These are phyloP conservation scores for Ophiostoma sp. DNA, from an alignment of 2,329 filamentous ascomycete genomes.

Conservation along the genomic window DNA sequence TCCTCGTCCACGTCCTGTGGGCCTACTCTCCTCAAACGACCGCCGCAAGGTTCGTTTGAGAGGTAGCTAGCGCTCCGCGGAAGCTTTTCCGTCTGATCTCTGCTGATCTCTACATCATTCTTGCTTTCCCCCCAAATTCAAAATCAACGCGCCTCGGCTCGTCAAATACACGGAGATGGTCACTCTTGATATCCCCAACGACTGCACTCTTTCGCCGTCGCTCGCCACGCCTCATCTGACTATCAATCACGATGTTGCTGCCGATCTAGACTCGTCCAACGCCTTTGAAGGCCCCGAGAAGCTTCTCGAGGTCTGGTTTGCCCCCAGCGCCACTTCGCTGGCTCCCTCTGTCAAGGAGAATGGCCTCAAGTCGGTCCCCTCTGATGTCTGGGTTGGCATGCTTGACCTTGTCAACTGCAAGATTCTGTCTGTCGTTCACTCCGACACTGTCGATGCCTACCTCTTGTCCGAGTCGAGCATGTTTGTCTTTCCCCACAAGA, in stretches of 20 bases:
- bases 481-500: constrained; percentile 99
- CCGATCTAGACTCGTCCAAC: constrained; percentile 89
- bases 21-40: constrained; percentile 95
- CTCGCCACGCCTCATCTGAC: constrained; percentile 83
- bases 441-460: constrained; percentile 92
- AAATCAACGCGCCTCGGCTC: constrained; percentile 11
- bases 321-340: constrained; percentile 67
- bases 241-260: constrained; percentile 91
- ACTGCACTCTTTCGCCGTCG: constrained; percentile 78
- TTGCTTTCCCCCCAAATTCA: not conserved
- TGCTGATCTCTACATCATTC: not conserved
- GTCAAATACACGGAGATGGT: constrained; percentile 65
- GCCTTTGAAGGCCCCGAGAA: constrained; percentile 99
- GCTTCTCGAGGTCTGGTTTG: constrained; percentile 97
- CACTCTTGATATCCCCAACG: constrained; percentile 69
- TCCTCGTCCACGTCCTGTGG: constrained; percentile 64
- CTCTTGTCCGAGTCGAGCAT: constrained; percentile 98
- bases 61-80: constrained; percentile 94
- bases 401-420: constrained; percentile 98
- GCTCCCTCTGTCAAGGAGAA: constrained; percentile 63
- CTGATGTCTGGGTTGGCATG: constrained; percentile 91
- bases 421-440: constrained; percentile 88
- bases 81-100: constrained; percentile 35
- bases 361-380: constrained; percentile 79
- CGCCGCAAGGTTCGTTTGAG: constrained; percentile 94